Base-by-base conservation (phyloP, 352 stramenopile species). In the Saprolegnia diclina region DNA sequence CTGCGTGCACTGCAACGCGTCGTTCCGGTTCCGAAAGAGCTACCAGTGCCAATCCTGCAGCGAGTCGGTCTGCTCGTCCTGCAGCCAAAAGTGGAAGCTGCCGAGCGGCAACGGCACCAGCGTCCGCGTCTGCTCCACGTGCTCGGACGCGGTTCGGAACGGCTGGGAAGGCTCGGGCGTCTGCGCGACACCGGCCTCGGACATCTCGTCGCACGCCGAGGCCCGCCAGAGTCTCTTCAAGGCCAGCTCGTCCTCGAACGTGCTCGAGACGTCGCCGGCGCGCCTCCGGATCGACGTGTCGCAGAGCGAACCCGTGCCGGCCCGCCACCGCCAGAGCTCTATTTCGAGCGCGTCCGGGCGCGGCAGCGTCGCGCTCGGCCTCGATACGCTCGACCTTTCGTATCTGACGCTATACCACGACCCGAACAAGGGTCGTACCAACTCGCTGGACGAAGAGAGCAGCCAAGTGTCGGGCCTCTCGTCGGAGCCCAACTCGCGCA, bases 41-140 rank as follows among this genome's bases (percentile, higher is more conserved):
- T 74, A 92, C 57, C 92, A 90, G 69, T 95, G 87, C 67, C 81
- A 85, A 40, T 93, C 93, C 67, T 95, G 87, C 56, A 85, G 85
- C 3, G 85, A 95, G 75, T 83, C 92, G 9, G 85, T 95, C 10
- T 95, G 87, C 57, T 84, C 82, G 19, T 82, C 83, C 0, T 95
- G 87, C 56, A 59, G 52, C n/a, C 52, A 65, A 32, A 85, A 76
- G 77, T 79, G 73, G 76, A 88, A 76, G 80, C 88, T 79, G 63
- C 52, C 52, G 35, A 59, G 16, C 52, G 24, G 24, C 13, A 24
- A 14, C 16, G 52, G 52, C 3, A 59, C 52, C 13, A 11, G 76
- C 88, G 57, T 95, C 18, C 85, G 87, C 29, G 89, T 95, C 37
- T 95, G 87, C 64, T 85, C 92, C 77, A 83, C 87, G 67, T 95